A percentile compares a stretch with the other conserved stretches of the same genome.
These are phyloP conservation scores for Cydonia oblonga DNA, from an alignment of 331 rosid species.

Conservation along the genomic window DNA sequence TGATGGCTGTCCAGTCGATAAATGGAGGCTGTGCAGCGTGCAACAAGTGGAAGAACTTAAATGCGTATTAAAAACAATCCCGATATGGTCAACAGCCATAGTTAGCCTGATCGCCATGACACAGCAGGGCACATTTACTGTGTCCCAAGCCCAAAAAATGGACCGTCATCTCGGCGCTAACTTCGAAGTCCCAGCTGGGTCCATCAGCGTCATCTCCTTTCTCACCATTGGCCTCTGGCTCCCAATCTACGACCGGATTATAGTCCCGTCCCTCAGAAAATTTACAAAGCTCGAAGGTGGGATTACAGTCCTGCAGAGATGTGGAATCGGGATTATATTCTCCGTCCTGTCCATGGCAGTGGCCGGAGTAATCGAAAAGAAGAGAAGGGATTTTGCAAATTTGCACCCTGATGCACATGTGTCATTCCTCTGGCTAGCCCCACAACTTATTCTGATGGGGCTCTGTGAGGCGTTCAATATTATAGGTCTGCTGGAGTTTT, in stretches of 20 bases:
- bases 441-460: constrained; percentile 61
- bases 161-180: constrained; percentile 52
- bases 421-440: constrained; percentile 52
- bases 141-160: constrained; percentile 66
- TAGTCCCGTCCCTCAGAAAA: constrained; percentile 40
- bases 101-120: constrained; percentile 31
- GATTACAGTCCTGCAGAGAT: constrained; percentile 45
- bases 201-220: constrained; percentile 39
- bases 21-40: constrained; percentile 45
- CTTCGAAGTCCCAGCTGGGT: constrained; percentile 66
- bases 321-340: constrained; percentile 46
- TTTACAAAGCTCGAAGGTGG: constrained; percentile 43
- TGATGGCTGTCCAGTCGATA: constrained; percentile 34
- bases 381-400: constrained; percentile 25
- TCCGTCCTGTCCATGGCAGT: constrained; percentile 40
- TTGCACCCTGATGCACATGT: constrained; percentile 21
- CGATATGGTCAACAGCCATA: constrained; percentile 57
- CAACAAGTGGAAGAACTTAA: constrained; percentile 75
- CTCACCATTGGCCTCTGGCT: constrained; percentile 47
- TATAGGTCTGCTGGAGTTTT: constrained; percentile 61
- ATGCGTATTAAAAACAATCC: constrained; percentile 42
- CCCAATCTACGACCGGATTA: constrained; percentile 51
- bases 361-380: constrained; percentile 36
- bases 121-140: constrained; percentile 47
- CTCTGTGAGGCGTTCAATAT: constrained; percentile 61